Percentiles rank a stretch among this genome's conserved stretches.
Conservation (phyloP, 2,329 filamentous ascomycete genomes). For the Colletotrichum sp. region DNA sequence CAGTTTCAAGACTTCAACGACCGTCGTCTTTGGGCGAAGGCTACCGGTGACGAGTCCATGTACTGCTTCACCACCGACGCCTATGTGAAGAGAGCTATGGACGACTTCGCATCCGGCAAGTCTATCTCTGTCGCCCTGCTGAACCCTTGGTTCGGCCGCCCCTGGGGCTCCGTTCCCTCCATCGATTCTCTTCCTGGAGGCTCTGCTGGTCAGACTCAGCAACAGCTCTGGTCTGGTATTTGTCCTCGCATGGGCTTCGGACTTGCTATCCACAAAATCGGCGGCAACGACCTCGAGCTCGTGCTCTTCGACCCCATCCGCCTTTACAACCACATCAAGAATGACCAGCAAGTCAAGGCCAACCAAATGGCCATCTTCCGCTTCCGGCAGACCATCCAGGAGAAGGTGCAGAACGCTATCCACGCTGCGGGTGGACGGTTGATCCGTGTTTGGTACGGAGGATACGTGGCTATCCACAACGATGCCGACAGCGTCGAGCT, state of each 20-base stretch:
- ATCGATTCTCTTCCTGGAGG: background rate
- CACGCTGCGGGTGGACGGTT: background rate
- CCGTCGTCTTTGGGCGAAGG: accelerated
- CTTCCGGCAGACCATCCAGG: background rate
- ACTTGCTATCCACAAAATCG: background rate
- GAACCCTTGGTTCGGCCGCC: background rate
- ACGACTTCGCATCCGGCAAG: background rate
- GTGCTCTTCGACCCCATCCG: background rate
- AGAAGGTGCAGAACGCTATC: background rate
- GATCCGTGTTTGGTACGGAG: background rate
- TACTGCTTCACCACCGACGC: background rate
- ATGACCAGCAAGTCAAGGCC: background rate
- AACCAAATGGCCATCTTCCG: background rate
- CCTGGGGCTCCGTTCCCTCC: background rate
- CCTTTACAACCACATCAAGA: background rate
- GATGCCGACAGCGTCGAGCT: background rate
- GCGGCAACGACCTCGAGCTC: background rate
- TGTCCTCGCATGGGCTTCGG: background rate
- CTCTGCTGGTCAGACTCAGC: background rate
- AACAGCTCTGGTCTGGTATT: background rate
- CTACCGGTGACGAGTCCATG: background rate
- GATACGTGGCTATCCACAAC: background rate
- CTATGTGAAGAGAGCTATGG: no score
- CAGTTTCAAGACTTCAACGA: accelerated
- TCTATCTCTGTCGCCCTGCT: no score